Evolutionary conservation across 345 rosid genomes (phyloP).

Genomic region (Brassica carinata): DNA sequence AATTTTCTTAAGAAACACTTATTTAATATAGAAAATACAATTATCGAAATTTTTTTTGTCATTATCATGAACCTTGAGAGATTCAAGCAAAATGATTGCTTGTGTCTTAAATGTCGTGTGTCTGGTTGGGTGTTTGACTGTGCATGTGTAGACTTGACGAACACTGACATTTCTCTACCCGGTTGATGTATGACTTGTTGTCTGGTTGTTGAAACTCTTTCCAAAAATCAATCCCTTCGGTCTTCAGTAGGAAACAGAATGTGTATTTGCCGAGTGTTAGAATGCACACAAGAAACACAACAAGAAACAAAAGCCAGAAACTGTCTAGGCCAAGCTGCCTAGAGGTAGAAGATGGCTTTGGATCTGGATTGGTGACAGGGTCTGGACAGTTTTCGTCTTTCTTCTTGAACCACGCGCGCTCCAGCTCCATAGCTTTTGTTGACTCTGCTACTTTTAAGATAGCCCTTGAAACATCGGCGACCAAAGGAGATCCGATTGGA

Average conservation of each 20-base stretch:
- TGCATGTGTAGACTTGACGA: not conserved
- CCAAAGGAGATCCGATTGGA: slow-evolving; percentile 51
- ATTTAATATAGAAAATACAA: no score
- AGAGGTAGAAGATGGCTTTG: slow-evolving; percentile 29
- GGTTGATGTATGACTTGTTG: not conserved
- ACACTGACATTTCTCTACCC: not conserved
- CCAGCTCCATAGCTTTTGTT: slow-evolving; percentile 32
- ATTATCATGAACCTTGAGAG: not conserved
- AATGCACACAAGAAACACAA: slow-evolving; percentile 31
- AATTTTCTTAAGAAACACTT: no score
- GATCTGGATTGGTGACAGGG: slow-evolving; percentile 19
- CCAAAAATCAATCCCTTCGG: not conserved
- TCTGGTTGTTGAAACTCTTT: not conserved
- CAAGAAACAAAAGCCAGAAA: slow-evolving; percentile 49
- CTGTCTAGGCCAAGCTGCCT: slow-evolving; percentile 45
- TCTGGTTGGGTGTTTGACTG: not conserved
- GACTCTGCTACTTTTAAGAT: slow-evolving; percentile 47
- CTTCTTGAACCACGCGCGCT: slow-evolving; percentile 33
- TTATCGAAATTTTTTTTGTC: no score
- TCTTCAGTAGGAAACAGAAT: slow-evolving; percentile 23
- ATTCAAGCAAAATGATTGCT: not conserved
- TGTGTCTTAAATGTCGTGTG: not conserved
- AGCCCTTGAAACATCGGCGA: slow-evolving; percentile 50
- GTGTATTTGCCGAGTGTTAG: slow-evolving; percentile 36
- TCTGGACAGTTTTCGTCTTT: slow-evolving; percentile 36